Percentiles rank a stretch among this genome's conserved stretches.
phyloP scores from a whole-genome alignment of 805 yeast genomes.

The Metschnikowia proteae region DNA sequence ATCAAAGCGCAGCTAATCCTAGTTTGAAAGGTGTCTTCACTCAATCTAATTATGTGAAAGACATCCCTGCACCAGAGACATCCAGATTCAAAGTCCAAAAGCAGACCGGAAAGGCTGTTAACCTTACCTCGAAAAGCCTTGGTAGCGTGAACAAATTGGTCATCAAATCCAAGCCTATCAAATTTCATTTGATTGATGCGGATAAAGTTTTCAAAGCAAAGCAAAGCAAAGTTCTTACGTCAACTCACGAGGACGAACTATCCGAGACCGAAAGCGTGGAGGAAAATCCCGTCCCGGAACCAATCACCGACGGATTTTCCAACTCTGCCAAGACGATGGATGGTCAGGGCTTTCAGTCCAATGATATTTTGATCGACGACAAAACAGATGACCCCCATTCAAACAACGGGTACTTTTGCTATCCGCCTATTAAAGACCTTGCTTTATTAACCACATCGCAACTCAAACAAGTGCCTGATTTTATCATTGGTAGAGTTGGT shows the following conservation, averaged over 20 bases:
- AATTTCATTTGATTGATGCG: slow-evolving; percentile 40
- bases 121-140: neutral
- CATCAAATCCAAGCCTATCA: slow-evolving; percentile 38
- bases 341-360: neutral
- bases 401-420: slow-evolving; percentile 61
- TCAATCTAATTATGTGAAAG: slow-evolving; percentile 21
- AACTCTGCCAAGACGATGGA: slow-evolving; percentile 21
- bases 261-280: slow-evolving; percentile 2
- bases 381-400: slow-evolving; percentile 10
- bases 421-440: slow-evolving; percentile 57
- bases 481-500: slow-evolving; percentile 64
- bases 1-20: slow-evolving; percentile 2
- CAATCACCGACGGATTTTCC: slow-evolving; percentile 17
- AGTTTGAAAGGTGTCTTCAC: slow-evolving; percentile 31
- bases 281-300: neutral
- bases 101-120: neutral
- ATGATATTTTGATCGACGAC: slow-evolving; percentile 11
- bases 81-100: neutral
- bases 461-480: slow-evolving; percentile 54
- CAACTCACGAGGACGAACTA: neutral
- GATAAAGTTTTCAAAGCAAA: slow-evolving; percentile 37
- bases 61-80: neutral
- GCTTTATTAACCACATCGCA: slow-evolving; percentile 41
- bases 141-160: slow-evolving; percentile 34
- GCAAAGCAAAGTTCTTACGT: slow-evolving; percentile 7